Evolutionary conservation across 306 rosid species (phyloP), one percentile per base, ranked within the genome.

Genomic region (Trichosanthes cucumerina): DNA sequence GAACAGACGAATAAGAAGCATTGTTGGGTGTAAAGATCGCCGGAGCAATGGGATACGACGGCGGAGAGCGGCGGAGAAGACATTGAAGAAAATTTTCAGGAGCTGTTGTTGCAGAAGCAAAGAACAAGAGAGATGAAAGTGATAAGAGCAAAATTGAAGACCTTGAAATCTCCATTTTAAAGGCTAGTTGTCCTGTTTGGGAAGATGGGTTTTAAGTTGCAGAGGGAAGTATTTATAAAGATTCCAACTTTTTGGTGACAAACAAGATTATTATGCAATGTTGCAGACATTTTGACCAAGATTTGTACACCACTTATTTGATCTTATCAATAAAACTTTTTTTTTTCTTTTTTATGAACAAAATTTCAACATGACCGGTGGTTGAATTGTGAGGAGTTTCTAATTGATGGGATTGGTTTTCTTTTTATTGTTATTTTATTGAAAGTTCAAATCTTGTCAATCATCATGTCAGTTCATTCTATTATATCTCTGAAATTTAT

Each of bases 1-100:
- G 24, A 4, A 87, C 82, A 6, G 89, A 87, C n/a, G 91, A 54
- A 78, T 79, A 89, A 9, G 86, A 82, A 41, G 82, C 24, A 54
- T 60, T 86, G 53, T 24, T 75, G 80, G 52, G 82, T 63, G 84
- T 87, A 86, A 50, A 87, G 81, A 58, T 58, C 46, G 91, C 82
- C 14, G 63, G 47, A 34, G 78, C 65, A 70, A 85, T 89, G 13
- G 87, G 77, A 41, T 72, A 18, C 4, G 59, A 47, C 14, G 59
- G 77, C 1, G 38, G 58, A 28, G 77, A 47, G 38, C 1, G 77
- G 4, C 26, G 60, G 43, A 72, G 77, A 26, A 72, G 77, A 49
- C 77, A 72, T 28, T 44, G 57, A 24, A 44, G 54, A 38, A 71
- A 71, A 13, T 24, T 23, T 26, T 71, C 76, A 46, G 36, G 54